Evolutionary conservation across 148 eudicot genomes (phyloP).

Genomic region (Hydrangea macrophylla): DNA sequence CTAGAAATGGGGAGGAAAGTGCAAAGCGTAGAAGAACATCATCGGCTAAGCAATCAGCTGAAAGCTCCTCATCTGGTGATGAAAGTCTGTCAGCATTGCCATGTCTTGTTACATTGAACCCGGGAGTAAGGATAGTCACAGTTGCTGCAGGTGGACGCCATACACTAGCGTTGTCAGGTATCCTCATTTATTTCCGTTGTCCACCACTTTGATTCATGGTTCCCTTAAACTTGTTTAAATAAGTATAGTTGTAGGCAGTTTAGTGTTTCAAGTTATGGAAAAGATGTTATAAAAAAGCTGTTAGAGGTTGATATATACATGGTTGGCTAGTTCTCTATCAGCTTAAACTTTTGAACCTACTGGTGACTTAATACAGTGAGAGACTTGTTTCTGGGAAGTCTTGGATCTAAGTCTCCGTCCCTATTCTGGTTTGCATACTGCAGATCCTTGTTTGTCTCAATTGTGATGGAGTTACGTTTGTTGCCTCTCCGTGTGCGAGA

Average conservation of each 20-base stretch:
- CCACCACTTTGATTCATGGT: slow-evolving; percentile 12
- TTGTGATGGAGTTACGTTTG: no score
- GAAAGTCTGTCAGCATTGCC: slow-evolving; percentile 81
- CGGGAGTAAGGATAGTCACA: slow-evolving; percentile 69
- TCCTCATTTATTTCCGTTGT: slow-evolving; percentile 9
- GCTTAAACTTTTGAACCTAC: no score
- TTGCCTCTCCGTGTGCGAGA: no score
- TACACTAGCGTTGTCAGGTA: slow-evolving; percentile 89
- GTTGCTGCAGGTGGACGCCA: slow-evolving; percentile 99
- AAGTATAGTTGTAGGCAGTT: slow-evolving; percentile 11
- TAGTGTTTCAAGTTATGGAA: slow-evolving; percentile 5
- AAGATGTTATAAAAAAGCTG: slow-evolving; percentile 2
- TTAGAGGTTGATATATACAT: no score
- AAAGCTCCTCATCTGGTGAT: slow-evolving; percentile 62
- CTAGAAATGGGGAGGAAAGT: slow-evolving; percentile 61
- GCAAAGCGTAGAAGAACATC: slow-evolving; percentile 77
- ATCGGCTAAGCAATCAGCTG: slow-evolving; percentile 63
- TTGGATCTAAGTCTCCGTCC: no score
- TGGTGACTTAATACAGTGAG: no score
- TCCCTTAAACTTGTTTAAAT: not conserved
- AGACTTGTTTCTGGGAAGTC: no score
- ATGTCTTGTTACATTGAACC: slow-evolving; percentile 71
- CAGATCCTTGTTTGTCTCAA: no score
- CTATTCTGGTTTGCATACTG: no score
- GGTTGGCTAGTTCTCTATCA: no score